Evolutionary conservation across 305 asterid species (phyloP), one percentile per base, ranked within the genome.

Genomic region (Lippia alba): DNA sequence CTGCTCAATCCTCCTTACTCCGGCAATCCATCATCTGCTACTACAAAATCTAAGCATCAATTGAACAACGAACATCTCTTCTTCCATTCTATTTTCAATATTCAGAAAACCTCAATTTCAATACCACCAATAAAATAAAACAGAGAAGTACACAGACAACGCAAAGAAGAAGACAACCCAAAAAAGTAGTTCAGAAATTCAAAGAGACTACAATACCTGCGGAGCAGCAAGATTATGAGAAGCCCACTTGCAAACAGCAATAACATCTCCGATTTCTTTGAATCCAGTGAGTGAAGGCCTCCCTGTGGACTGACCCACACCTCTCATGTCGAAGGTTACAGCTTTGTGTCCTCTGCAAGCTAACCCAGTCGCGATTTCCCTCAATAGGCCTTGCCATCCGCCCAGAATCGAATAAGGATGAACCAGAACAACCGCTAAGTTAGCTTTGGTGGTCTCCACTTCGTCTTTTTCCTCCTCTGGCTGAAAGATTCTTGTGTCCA

Each of bases 311-410:
- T 73, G 72, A 10, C 91, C 86, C 24, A 69, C 91, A 48, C 91
- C 88, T 79, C 91, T 77, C 88, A 83, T 81, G 72, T 86, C 87
- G 65, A 83, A 86, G 69, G 88, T 86, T 53, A 86, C 74, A 57
- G 85, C 80, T 77, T 75, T 83, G 63, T 70, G 76, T 45, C 88
- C 91, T 56, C 68, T 77, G 69, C 63, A 51, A 9, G 88, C 83
- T 17, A 86, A 64, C 72, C 86, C 82, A 41, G 66, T 41, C 2
- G 86, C 88, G 45, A 86, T 79, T 45, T 87, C 91, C 54, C 68
- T 72, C 54, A 83, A 62, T n/a, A 86, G 77, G 41, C 71, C 76
- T 64, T 83, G 91, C 50, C 76, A 67, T 40, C 88, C 88, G 16
- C 91, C 91, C 73, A 81, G 34, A 64, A 86, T 34, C 6, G 91